Conservation (phyloP, 345 rosid genomes). For the Rhodomyrtus tomentosa region DNA sequence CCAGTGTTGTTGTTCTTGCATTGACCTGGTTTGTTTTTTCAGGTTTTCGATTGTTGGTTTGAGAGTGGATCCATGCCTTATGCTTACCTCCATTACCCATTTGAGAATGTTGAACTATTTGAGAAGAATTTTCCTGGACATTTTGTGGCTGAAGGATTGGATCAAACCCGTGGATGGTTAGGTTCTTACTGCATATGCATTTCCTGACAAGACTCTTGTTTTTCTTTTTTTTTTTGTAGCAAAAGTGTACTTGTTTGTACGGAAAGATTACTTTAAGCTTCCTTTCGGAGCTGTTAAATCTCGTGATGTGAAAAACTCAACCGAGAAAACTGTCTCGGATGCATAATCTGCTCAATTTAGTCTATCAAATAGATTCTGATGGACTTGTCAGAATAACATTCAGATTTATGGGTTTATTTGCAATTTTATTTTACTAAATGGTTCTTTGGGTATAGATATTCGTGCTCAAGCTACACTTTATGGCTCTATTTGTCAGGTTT, state of each 20-base stretch:
- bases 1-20: not conserved
- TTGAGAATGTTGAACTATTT: constrained; percentile 82
- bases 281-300: not conserved
- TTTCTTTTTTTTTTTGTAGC: not conserved
- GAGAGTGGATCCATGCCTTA: constrained; percentile 99
- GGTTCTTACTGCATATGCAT: constrained; percentile 12
- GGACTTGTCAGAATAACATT: not conserved
- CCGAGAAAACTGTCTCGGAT: not conserved
- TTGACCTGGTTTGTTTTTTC: constrained; percentile 10
- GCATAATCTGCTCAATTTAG: not conserved
- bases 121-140: constrained; percentile 96
- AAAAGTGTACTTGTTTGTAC: not conserved
- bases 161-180: constrained; percentile 99
- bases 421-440: not conserved
- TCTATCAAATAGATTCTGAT: not conserved
- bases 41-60: constrained; percentile 99
- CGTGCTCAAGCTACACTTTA: not conserved
- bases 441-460: not conserved
- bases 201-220: not conserved
- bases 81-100: constrained; percentile 97
- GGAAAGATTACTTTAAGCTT: not conserved
- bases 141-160: constrained; percentile 98
- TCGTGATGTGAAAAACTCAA: not conserved
- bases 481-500: constrained; percentile 42
- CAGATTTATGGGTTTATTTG: not conserved